Evolutionary conservation across 192 early-diverging fungal species (phyloP).

Genomic region (Backusella australiensis): DNA sequence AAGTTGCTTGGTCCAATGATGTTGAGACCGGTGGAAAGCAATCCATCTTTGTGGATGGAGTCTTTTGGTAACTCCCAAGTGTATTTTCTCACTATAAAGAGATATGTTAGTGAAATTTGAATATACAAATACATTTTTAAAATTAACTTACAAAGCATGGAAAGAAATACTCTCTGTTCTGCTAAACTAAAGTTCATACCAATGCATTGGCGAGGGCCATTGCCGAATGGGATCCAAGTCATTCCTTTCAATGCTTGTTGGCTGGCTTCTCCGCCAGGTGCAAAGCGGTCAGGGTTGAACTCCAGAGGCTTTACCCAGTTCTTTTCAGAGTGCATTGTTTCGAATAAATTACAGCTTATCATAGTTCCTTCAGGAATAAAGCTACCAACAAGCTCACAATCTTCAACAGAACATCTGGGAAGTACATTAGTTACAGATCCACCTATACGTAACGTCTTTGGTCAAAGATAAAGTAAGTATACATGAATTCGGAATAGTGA

Average conservation of each 20-base stretch:
- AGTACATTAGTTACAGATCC: conserved; percentile 12
- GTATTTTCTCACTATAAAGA: too few species aligned
- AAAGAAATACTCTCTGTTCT: conserved; percentile 53
- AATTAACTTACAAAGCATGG: conserved; percentile 5
- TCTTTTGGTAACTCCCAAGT: too few species aligned
- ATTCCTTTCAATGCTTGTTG: conserved; percentile 27
- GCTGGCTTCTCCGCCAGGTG: conserved; percentile 16
- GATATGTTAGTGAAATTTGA: neutral
- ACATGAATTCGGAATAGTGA: neutral
- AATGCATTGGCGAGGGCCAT: conserved; percentile 55
- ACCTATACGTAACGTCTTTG: neutral
- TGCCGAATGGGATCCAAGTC: conserved; percentile 56
- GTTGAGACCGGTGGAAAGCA: too few species aligned
- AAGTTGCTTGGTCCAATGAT: too few species aligned
- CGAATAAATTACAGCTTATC: neutral
- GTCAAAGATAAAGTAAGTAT: neutral
- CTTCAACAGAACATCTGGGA: neutral
- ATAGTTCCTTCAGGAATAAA: conserved; percentile 5
- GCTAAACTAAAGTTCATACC: conserved; percentile 57
- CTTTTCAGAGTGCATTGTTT: neutral
- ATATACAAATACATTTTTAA: neutral
- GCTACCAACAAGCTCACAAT: neutral
- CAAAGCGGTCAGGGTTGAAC: conserved; percentile 19
- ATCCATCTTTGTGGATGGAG: too few species aligned
- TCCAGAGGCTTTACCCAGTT: conserved; percentile 13